Conservation (phyloP, 2,329 filamentous ascomycete species). For the Cladophialophora exuberans region DNA sequence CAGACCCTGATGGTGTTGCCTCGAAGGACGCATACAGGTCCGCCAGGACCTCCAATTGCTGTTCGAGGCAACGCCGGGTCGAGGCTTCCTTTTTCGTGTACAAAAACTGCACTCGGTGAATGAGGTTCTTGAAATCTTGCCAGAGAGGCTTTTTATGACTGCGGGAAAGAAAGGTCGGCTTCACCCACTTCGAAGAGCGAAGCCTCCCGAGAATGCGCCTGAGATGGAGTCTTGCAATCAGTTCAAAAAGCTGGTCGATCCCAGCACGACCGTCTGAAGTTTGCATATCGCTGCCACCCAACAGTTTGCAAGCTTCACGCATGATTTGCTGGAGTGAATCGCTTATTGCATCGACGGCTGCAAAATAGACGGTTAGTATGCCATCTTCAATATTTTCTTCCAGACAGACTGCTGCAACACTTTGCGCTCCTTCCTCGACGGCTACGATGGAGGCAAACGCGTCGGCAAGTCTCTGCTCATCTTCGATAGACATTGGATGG, state of each 20-base stretch:
- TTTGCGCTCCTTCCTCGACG: conserved; percentile 34
- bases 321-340: not conserved
- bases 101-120: conserved; percentile 22
- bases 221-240: conserved; percentile 1
- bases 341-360: conserved; percentile 18
- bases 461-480: conserved; percentile 37
- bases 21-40: conserved; percentile 18
- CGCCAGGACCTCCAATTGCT: conserved; percentile 9
- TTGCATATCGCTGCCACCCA: not conserved
- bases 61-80: conserved; percentile 7
- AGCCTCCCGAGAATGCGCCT: conserved; percentile 13
- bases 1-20: not conserved
- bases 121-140: conserved; percentile 23
- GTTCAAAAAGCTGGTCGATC: not conserved
- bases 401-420: conserved; percentile 37
- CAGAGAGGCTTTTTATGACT: conserved; percentile 27
- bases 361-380: conserved; percentile 17
- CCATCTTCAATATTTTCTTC: conserved; percentile 30
- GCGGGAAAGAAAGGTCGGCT: conserved; percentile 21
- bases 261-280: not conserved
- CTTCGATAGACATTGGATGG: conserved; percentile 5
- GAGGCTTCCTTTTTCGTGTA: conserved; percentile 15
- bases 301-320: not conserved
- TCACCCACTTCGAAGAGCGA: conserved; percentile 27
- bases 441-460: conserved; percentile 38